These are phyloP conservation scores for Aspergillus glaucus DNA, from an alignment of 2,329 filamentous ascomycete genomes.

Conservation along the genomic window DNA sequence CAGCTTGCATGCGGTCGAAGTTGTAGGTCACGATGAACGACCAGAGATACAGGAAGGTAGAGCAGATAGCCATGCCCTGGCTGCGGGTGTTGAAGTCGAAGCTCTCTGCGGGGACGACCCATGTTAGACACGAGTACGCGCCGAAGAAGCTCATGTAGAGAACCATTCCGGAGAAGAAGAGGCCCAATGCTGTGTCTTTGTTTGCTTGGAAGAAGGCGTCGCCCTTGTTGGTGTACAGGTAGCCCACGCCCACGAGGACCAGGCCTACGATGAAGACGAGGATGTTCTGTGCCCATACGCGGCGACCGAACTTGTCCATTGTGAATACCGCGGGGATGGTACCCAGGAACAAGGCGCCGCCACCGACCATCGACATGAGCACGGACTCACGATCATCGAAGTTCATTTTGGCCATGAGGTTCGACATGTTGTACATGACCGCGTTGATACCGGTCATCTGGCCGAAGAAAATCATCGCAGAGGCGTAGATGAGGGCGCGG, in stretches of 20 bases:
- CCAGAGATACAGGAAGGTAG: conserved; percentile 62
- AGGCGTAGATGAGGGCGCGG: conserved; percentile 60
- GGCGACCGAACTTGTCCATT: conserved; percentile 66
- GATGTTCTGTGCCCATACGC: conserved; percentile 69
- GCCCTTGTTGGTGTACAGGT: conserved; percentile 44
- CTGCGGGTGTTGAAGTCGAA: conserved; percentile 66
- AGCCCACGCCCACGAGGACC: conserved; percentile 59
- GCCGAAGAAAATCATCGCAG: conserved; percentile 63
- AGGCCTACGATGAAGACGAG: conserved; percentile 66
- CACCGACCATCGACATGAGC: conserved; percentile 70
- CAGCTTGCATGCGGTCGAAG: conserved; percentile 62
- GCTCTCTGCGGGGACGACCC: conserved; percentile 62
- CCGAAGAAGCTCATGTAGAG: conserved; percentile 65
- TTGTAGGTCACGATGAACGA: conserved; percentile 72
- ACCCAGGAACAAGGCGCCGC: conserved; percentile 60
- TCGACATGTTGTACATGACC: conserved; percentile 66
- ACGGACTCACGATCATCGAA: conserved; percentile 57
- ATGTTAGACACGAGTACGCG: conserved; percentile 58
- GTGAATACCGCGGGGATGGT: conserved; percentile 62
- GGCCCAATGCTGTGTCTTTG: conserved; percentile 41
- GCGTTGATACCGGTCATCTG: conserved; percentile 67
- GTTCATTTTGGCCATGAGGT: conserved; percentile 61
- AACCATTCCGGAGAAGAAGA: conserved; percentile 55
- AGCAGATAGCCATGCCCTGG: conserved; percentile 68
- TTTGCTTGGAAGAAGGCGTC: conserved; percentile 17